phyloP scores from a whole-genome alignment of 73 alveolate genomes.

The Paramecium sonneborni region DNA sequence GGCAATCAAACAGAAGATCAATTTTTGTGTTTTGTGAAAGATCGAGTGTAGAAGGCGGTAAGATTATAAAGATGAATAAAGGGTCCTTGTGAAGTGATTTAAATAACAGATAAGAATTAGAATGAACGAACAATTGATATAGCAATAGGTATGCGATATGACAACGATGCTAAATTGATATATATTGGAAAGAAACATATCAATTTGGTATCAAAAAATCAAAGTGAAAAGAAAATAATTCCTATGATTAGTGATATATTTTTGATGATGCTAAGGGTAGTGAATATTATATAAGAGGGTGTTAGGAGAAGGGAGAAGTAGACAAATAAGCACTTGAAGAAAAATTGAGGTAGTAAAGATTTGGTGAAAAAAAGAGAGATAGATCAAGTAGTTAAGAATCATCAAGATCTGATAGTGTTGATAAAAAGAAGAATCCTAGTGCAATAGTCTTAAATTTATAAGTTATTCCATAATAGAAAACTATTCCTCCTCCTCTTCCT shows the following conservation, averaged over 20 bases:
- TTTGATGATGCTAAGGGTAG: background rate
- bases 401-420: background rate
- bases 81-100: slow-evolving; percentile 46
- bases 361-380: slow-evolving; percentile 9
- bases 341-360: background rate
- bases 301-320: background rate
- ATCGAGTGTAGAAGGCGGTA: slow-evolving; percentile 42
- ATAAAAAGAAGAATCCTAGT: background rate
- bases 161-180: slow-evolving; percentile 51
- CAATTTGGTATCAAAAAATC: background rate
- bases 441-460: background rate
- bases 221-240: background rate
- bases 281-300: background rate
- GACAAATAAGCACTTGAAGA: slow-evolving; percentile 24
- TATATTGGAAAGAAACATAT: slow-evolving; percentile 51
- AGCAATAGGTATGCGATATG: slow-evolving; percentile 50
- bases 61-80: background rate
- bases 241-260: slow-evolving; percentile 34
- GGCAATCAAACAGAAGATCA: slow-evolving; percentile 43
- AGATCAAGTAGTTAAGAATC: background rate
- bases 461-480: background rate
- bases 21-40: background rate
- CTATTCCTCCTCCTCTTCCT: background rate
- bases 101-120: background rate
- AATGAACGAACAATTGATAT: slow-evolving; percentile 10